Evolutionary conservation across 768 basidiomycete genomes (phyloP), one percentile per base, ranked within the genome.

Genomic region (Hericium rajendrae): DNA sequence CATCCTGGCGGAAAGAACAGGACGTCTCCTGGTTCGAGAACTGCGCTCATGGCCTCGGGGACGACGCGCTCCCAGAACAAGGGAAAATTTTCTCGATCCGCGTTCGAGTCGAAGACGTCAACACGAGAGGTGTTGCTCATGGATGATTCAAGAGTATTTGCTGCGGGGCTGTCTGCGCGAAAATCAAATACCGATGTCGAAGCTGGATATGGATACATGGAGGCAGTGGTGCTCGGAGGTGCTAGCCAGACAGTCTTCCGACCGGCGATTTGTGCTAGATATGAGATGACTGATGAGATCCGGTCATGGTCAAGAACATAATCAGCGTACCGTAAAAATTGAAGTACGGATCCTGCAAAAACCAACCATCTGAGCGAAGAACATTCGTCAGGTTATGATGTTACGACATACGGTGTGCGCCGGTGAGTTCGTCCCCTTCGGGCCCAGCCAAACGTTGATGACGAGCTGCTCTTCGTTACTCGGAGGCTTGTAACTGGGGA

Each of bases 211-310:
- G 83, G 75, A 65, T 85, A 79, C 89, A 97, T 86, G 49, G 67
- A 75, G 2, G 73, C 32, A 18, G 77, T 72, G 32, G 73, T 65
- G 2, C 69, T 64, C 8, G 93, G 89, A 5, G 91, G 88, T 0
- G 94, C 91, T 54, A 97, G 74, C 93, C 95, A 97, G 22, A 98
- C 81, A 6, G 85, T 88, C 73, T 98, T 98, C 28, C 75, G 71
- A 26, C 97, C 95, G 13, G 90, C 85, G 6, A 97, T 79, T 74
- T 98, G 97, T 0, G 86, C 93, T 94, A 15, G 24, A 3, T 51
- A 24, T 16, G 9, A 46, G 16, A n/a, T 62, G 6, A 51, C 11
- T n/a, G 15, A 18, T 18, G 38, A 60, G 13, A 59, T 12, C 43
- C 22, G 12, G 51, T 51, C 18, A 22, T 22, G 13, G 39, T n/a